phyloP scores from a whole-genome alignment of 805 yeast genomes.

The Yarrowia osloensis region DNA sequence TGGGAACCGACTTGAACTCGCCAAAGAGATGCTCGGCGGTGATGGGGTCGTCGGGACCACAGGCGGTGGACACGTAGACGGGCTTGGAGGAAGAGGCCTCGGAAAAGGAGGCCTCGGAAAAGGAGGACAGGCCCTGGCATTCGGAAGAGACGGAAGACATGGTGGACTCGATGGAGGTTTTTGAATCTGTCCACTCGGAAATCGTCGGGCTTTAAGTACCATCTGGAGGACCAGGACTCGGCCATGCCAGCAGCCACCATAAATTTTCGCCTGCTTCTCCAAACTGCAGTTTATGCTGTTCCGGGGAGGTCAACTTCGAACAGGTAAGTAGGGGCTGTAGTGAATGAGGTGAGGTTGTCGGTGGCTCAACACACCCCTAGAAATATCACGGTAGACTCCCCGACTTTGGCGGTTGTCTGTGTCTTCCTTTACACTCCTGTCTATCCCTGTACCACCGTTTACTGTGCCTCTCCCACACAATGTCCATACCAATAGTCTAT shows the following conservation, averaged over 20 bases:
- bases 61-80: conserved; percentile 1
- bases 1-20: neutral
- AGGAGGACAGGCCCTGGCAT: conserved; percentile 9
- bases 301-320: neutral
- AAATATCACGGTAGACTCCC: too few species aligned
- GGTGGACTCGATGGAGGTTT: neutral
- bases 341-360: neutral
- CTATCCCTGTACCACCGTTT: too few species aligned
- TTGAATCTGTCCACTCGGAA: neutral
- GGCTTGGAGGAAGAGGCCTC: conserved; percentile 2
- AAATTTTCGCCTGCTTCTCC: neutral
- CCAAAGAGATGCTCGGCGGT: neutral
- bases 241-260: neutral
- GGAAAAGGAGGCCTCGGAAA: neutral
- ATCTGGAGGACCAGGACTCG: neutral
- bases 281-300: neutral
- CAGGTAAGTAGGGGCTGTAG: neutral
- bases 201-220: neutral
- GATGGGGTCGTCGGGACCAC: conserved; percentile 1
- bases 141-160: conserved; percentile 7
- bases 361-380: too few species aligned
- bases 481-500: neutral
- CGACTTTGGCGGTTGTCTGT: too few species aligned
- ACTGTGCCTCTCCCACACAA: too few species aligned
- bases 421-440: too few species aligned